phyloP scores from a whole-genome alignment of 139 green algal genomes.

The Chlamydomonas schloesseri region DNA sequence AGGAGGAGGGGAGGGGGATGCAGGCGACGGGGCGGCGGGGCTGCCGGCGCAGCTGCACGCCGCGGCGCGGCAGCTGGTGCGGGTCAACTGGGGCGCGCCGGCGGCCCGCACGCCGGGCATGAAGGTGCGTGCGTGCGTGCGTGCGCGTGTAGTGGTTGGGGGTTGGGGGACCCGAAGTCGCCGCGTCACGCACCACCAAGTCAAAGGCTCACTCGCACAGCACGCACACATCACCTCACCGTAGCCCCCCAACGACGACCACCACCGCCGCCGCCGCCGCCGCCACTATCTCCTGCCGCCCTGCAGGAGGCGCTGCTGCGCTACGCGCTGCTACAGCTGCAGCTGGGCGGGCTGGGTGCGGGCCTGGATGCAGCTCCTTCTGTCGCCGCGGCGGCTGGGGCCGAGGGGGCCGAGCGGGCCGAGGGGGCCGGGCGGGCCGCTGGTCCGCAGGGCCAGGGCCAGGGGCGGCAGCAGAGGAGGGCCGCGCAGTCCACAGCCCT shows the following conservation, averaged over 20 bases:
- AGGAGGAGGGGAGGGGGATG: background rate
- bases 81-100: background rate
- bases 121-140: background rate
- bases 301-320: constrained; percentile 21
- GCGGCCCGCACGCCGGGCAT: constrained; percentile 1
- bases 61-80: background rate
- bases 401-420: too few species aligned
- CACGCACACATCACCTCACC: background rate
- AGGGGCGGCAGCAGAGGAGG: background rate
- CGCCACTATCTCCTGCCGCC: too few species aligned
- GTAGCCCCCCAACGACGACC: too few species aligned
- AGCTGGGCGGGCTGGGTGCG: constrained; percentile 10
- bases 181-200: background rate
- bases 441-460: too few species aligned
- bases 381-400: too few species aligned
- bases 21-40: background rate
- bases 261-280: too few species aligned
- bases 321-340: constrained; percentile 36
- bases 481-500: too few species aligned
- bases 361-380: background rate
- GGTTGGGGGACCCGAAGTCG: background rate
- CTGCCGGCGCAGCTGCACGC: constrained; percentile 16
- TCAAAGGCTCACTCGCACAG: too few species aligned
- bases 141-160: background rate
- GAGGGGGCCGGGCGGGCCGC: too few species aligned